Evolutionary conservation across 129 eudicot species (phyloP).

Genomic region (Helianthus tuberosus): DNA sequence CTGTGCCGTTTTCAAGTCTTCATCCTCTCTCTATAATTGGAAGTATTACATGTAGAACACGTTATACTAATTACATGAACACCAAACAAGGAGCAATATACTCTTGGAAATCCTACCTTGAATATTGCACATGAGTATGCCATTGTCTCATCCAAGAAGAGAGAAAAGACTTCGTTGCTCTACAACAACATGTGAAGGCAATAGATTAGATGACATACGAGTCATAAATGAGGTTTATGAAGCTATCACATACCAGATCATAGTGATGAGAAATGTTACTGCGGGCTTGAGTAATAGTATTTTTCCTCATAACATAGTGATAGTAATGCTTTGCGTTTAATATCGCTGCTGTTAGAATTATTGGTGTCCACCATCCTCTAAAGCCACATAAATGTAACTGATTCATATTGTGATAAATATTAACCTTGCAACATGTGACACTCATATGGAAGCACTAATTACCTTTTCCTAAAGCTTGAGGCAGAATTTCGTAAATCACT

Average conservation of each 20-base stretch:
- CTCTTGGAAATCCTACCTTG: constrained; percentile 39
- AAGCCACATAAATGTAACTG: not conserved
- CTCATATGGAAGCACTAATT: not conserved
- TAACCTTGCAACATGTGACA: not conserved
- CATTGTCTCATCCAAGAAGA: constrained; percentile 88
- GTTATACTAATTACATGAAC: not conserved
- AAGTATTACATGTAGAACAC: not conserved
- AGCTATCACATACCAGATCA: constrained; percentile 51
- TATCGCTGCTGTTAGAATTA: constrained; percentile 68
- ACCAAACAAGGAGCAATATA: not conserved
- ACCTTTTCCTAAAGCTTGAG: constrained; percentile 58
- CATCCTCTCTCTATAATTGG: constrained; percentile 48
- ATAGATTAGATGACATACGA: not conserved
- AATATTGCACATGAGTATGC: constrained; percentile 77
- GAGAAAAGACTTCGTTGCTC: constrained; percentile 76
- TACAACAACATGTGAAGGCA: constrained; percentile 5
- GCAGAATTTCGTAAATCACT: constrained; percentile 66
- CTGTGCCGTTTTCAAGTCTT: constrained; percentile 73
- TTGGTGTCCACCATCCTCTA: constrained; percentile 90
- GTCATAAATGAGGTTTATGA: not conserved
- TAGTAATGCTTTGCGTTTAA: constrained; percentile 67
- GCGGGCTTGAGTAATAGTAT: constrained; percentile 82
- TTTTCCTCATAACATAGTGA: constrained; percentile 59
- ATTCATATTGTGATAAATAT: not conserved
- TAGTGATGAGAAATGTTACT: constrained; percentile 87